Conservation (phyloP, 257 asterid genomes). For the Nicotiana paniculata region DNA sequence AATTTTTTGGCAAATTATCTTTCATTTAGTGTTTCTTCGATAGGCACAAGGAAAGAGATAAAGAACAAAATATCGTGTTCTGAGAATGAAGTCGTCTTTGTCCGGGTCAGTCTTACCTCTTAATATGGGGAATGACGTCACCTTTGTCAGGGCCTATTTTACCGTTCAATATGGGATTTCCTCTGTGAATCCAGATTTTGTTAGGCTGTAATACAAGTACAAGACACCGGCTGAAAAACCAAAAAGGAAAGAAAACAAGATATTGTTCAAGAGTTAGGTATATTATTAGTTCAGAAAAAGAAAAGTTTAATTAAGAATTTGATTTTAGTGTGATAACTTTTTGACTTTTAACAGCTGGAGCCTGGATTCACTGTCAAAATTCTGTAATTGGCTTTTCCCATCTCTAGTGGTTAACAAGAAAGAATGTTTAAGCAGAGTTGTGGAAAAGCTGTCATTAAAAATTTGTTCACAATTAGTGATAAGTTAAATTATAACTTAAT, state of each 20-base stretch:
- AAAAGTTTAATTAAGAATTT: neutral
- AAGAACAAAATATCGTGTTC: neutral
- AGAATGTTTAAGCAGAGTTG: neutral
- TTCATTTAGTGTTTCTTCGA: neutral
- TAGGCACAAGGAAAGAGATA: neutral
- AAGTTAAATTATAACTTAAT: neutral
- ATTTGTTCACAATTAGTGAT: neutral
- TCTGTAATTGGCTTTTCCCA: neutral
- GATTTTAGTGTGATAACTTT: neutral
- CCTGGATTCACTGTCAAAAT: neutral
- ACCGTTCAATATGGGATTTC: too few species aligned
- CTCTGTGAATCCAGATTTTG: too few species aligned
- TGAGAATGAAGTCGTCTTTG: too few species aligned
- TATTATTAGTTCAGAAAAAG: neutral
- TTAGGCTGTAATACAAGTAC: too few species aligned
- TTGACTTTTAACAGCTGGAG: conserved; percentile 1
- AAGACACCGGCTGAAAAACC: too few species aligned
- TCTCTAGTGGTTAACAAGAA: neutral
- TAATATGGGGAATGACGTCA: too few species aligned
- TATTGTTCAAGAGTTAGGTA: neutral
- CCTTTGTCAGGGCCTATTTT: too few species aligned
- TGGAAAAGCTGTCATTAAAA: neutral
- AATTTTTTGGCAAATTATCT: neutral
- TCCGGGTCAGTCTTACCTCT: too few species aligned
- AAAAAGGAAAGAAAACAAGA: too few species aligned